phyloP scores from a whole-genome alignment of 208 protist genomes.

The Crithidia expoeki region DNA sequence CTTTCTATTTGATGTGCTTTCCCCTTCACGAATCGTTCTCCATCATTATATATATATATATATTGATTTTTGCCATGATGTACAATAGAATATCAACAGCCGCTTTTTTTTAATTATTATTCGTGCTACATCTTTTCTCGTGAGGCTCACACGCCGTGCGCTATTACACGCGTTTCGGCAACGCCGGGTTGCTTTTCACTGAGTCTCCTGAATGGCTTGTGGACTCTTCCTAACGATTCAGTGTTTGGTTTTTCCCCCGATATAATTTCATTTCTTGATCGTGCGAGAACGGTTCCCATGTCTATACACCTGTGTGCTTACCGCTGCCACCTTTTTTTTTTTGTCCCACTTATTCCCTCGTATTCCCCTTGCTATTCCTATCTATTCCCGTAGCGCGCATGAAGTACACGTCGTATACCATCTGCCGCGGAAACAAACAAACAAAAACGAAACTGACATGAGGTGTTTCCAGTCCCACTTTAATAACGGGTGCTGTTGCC shows the following conservation, averaged over 20 bases:
- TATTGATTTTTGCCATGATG: not conserved
- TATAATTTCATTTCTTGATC: not conserved
- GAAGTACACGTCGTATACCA: not conserved
- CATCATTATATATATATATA: constrained; percentile 3
- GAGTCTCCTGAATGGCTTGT: not conserved
- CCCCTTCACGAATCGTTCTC: not conserved
- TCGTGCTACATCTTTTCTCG: not conserved
- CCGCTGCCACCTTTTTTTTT: not conserved
- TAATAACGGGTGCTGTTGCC: not conserved
- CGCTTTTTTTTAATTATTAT: constrained; percentile 7
- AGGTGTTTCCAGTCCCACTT: not conserved
- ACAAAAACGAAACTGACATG: not conserved
- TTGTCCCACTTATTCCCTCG: constrained; percentile 4
- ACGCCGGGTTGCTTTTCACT: not conserved
- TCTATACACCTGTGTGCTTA: not conserved
- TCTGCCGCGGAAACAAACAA: too few species aligned
- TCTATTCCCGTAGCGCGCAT: not conserved
- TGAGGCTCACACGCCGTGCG: constrained; percentile 7
- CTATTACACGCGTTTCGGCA: not conserved
- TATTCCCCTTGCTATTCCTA: constrained; percentile 1
- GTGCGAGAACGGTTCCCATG: not conserved
- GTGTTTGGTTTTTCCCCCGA: not conserved
- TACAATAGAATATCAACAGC: constrained; percentile 6
- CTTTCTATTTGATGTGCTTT: constrained; percentile 2
- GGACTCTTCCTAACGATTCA: not conserved